Conservation (phyloP, 768 basidiomycete species). For the Auricularia sp. region DNA sequence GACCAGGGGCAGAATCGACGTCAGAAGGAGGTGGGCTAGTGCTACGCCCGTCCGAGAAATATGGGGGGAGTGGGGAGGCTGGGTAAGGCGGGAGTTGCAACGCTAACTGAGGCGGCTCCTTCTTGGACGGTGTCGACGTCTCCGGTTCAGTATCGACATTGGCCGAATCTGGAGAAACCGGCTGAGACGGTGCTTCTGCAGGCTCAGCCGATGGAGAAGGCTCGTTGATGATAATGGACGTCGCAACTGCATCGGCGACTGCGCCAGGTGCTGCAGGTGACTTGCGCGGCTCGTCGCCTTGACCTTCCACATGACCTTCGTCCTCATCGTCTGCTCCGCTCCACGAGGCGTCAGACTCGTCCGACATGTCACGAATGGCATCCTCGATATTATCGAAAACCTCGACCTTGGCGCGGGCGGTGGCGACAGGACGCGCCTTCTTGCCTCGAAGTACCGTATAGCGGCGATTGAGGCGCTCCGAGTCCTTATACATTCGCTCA, state of each 20-base stretch:
- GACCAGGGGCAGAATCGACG: conserved; percentile 40
- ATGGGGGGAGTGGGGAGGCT: conserved; percentile 33
- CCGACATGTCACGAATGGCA: conserved; percentile 75
- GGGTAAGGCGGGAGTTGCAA: neutral
- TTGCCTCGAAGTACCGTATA: conserved; percentile 82
- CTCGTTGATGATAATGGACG: neutral
- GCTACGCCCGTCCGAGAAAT: conserved; percentile 1
- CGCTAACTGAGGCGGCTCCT: neutral
- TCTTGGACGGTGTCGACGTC: conserved; percentile 12
- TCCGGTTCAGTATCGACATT: conserved; percentile 8
- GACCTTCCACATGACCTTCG: conserved; percentile 44
- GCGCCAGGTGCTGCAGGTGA: conserved; percentile 15
- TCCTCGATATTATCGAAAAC: conserved; percentile 85
- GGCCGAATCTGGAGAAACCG: conserved; percentile 3
- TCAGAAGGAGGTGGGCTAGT: conserved; percentile 42
- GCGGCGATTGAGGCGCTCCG: conserved; percentile 62
- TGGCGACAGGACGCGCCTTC: conserved; percentile 82
- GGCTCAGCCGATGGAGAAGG: conserved; percentile 9
- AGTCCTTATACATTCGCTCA: conserved; percentile 71
- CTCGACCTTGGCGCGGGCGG: conserved; percentile 79
- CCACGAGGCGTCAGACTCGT: conserved; percentile 51
- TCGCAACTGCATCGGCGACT: neutral
- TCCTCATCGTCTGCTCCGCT: conserved; percentile 61
- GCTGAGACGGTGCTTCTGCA: conserved; percentile 11
- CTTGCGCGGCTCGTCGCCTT: conserved; percentile 18